These are phyloP conservation scores for Kodamaea sp. DNA, from an alignment of 1,139 yeast species.

Conservation along the genomic window DNA sequence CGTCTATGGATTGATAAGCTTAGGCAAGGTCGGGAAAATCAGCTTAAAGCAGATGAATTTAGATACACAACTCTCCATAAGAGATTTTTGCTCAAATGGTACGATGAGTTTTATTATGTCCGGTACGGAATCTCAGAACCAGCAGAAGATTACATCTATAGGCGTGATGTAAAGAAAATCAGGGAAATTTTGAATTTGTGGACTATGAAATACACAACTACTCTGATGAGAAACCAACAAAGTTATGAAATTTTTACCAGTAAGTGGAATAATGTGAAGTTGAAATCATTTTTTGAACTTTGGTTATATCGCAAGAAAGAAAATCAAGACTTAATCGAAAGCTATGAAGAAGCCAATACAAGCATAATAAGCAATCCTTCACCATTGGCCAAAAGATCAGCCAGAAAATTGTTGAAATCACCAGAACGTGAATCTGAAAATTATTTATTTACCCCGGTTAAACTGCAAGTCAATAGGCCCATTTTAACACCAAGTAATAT, in stretches of 20 bases:
- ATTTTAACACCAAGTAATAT: slow-evolving; percentile 21
- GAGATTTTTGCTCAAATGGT: slow-evolving; percentile 34
- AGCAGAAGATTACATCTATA: slow-evolving; percentile 29
- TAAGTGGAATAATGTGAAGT: slow-evolving; percentile 30
- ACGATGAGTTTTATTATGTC: slow-evolving; percentile 26
- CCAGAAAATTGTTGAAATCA: slow-evolving; percentile 5
- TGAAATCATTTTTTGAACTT: slow-evolving; percentile 33
- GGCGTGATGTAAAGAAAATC: slow-evolving; percentile 25
- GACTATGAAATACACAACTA: slow-evolving; percentile 38
- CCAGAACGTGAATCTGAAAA: slow-evolving; percentile 12
- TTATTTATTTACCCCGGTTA: slow-evolving; percentile 36
- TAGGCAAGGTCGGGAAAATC: slow-evolving; percentile 5
- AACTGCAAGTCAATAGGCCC: slow-evolving; percentile 17
- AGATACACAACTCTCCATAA: slow-evolving; percentile 23
- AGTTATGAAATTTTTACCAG: slow-evolving; percentile 33
- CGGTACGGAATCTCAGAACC: slow-evolving; percentile 23
- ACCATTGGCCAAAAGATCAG: slow-evolving; percentile 32
- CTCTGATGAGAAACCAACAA: slow-evolving; percentile 32
- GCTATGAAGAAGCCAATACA: slow-evolving; percentile 16
- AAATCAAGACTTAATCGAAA: background rate
- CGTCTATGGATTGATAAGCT: slow-evolving; percentile 17
- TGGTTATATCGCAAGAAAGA: slow-evolving; percentile 28
- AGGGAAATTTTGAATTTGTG: slow-evolving; percentile 31
- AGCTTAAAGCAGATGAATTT: slow-evolving; percentile 19
- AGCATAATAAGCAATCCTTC: slow-evolving; percentile 30